Percentiles rank a stretch among this genome's conserved stretches.
phyloP scores from a whole-genome alignment of 2,329 filamentous ascomycete species.

The Cladosporium sp. region DNA sequence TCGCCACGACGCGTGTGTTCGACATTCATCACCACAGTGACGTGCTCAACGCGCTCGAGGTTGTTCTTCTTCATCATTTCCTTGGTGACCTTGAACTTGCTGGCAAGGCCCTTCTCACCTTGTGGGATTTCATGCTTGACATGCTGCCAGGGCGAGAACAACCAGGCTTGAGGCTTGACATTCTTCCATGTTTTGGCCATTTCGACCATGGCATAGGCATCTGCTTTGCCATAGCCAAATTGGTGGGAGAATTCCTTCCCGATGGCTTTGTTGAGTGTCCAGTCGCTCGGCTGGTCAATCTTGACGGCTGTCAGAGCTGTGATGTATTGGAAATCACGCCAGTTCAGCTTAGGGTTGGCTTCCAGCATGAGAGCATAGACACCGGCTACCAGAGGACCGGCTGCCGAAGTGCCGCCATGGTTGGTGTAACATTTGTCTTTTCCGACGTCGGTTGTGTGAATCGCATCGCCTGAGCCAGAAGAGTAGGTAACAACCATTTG shows the following conservation, averaged over 20 bases:
- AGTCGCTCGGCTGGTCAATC: constrained; percentile 71
- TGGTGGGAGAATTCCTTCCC: constrained; percentile 90
- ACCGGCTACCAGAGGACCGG: constrained; percentile 85
- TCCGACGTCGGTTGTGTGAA: constrained; percentile 95
- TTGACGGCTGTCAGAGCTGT: constrained; percentile 79
- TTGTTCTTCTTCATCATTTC: constrained; percentile 80
- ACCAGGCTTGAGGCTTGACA: constrained; percentile 96
- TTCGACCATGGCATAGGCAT: constrained; percentile 80
- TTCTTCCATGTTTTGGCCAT: constrained; percentile 77
- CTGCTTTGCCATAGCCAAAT: constrained; percentile 93
- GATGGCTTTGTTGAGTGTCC: constrained; percentile 68
- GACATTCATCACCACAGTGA: constrained; percentile 96
- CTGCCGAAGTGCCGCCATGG: constrained; percentile 95
- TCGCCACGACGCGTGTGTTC: constrained; percentile 84
- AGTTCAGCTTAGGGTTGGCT: constrained; percentile 78
- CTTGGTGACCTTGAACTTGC: constrained; percentile 74
- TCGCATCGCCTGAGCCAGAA: constrained; percentile 80
- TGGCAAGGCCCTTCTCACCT: constrained; percentile 72
- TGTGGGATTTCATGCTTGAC: constrained; percentile 83
- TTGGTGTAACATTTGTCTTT: constrained; percentile 66
- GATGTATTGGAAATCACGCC: constrained; percentile 93
- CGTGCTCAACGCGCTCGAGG: constrained; percentile 81
- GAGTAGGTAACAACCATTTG: constrained; percentile 96
- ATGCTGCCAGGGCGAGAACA: constrained; percentile 86
- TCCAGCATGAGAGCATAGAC: constrained; percentile 85